phyloP scores from a whole-genome alignment of 2,329 filamentous ascomycete species.

The Magnaporthiopsis rhizophila region DNA sequence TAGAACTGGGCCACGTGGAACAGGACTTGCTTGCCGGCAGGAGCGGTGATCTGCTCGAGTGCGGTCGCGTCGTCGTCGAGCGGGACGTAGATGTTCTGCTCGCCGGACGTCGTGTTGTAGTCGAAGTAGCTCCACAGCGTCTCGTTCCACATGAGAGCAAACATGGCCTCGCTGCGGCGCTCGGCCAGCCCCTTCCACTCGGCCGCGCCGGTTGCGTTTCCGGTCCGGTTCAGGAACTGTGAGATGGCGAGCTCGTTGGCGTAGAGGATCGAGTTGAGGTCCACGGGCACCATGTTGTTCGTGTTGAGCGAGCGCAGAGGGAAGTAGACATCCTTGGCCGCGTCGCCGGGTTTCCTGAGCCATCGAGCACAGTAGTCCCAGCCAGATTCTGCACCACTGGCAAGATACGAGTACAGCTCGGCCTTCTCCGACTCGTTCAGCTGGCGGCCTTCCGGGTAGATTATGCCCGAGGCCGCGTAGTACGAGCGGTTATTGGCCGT shows the following conservation, averaged over 20 bases:
- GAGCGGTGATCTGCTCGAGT: slow-evolving; percentile 35
- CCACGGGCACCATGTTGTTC: slow-evolving; percentile 50
- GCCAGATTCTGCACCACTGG: slow-evolving; percentile 57
- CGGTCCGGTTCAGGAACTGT: slow-evolving; percentile 40
- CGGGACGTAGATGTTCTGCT: slow-evolving; percentile 47
- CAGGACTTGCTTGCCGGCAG: slow-evolving; percentile 45
- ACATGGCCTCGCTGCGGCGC: slow-evolving; percentile 53
- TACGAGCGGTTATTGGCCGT: slow-evolving; percentile 60
- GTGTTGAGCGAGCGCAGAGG: slow-evolving; percentile 57
- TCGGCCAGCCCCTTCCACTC: slow-evolving; percentile 42
- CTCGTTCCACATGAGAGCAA: slow-evolving; percentile 55
- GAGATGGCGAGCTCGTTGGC: slow-evolving; percentile 54
- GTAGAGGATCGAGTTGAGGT: slow-evolving; percentile 62
- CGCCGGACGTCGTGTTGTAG: slow-evolving; percentile 54
- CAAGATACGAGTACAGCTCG: slow-evolving; percentile 52
- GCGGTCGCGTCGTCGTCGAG: slow-evolving; percentile 36
- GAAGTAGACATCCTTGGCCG: slow-evolving; percentile 53
- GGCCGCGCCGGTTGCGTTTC: slow-evolving; percentile 40
- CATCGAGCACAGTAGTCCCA: slow-evolving; percentile 57
- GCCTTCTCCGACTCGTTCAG: slow-evolving; percentile 46
- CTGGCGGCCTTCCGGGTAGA: slow-evolving; percentile 42
- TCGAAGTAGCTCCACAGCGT: slow-evolving; percentile 59
- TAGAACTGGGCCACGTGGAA: slow-evolving; percentile 56
- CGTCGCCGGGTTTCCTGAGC: slow-evolving; percentile 48
- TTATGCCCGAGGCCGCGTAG: slow-evolving; percentile 47